Percentiles rank a stretch among this genome's conserved stretches.
These are phyloP conservation scores for Flaveria linearis DNA, from an alignment of 129 eudicot genomes.

Conservation along the genomic window DNA sequence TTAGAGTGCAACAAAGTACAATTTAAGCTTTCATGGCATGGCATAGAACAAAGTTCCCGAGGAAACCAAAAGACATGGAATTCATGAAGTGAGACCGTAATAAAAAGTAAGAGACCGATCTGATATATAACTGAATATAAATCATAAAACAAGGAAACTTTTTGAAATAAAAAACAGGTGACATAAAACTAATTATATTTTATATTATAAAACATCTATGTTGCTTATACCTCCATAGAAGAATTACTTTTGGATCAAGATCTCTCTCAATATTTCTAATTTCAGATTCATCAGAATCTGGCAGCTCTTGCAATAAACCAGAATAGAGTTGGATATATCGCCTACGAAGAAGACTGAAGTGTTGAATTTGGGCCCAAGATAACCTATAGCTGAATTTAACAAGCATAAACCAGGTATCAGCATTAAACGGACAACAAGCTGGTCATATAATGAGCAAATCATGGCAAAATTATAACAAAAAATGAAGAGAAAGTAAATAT, in stretches of 20 bases:
- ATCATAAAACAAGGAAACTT: background rate
- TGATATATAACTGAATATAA: conserved; percentile 5
- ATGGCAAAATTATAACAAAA: background rate
- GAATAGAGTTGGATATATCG: conserved; percentile 84
- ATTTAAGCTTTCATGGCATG: background rate
- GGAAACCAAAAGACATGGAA: background rate
- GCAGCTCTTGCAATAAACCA: conserved; percentile 62
- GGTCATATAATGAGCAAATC: conserved; percentile 11
- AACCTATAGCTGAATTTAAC: conserved; percentile 66
- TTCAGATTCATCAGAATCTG: conserved; percentile 52
- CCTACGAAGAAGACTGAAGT: conserved; percentile 74
- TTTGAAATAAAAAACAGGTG: background rate
- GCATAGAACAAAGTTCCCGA: background rate
- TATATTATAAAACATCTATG: background rate
- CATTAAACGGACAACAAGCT: background rate
- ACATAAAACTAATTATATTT: background rate
- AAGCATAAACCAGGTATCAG: conserved; percentile 22
- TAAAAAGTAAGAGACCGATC: background rate
- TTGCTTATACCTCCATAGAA: conserved; percentile 77
- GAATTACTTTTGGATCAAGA: conserved; percentile 93
- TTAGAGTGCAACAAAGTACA: conserved; percentile 4
- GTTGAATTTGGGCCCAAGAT: conserved; percentile 88
- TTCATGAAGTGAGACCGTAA: background rate
- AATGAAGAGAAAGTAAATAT: background rate
- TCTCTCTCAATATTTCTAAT: conserved; percentile 81